Percentiles rank a stretch among this genome's conserved stretches.
Evolutionary conservation across 2,329 filamentous ascomycete genomes (phyloP).

Genomic region (Penicillium sp.): DNA sequence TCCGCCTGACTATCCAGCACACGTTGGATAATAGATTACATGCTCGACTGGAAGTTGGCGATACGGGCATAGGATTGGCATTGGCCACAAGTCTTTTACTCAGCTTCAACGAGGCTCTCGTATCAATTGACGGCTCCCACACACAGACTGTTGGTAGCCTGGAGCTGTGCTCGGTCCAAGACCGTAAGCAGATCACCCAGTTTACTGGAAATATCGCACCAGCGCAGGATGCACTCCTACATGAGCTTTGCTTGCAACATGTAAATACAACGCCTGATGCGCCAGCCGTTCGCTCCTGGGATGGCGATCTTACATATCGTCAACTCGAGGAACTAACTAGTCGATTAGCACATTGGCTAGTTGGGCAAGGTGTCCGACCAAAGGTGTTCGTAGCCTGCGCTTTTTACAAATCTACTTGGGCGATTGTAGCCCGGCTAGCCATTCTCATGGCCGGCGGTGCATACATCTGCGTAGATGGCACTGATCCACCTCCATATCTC

Average conservation of each 20-base stretch:
- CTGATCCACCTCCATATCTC: conserved; percentile 68
- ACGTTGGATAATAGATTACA: conserved; percentile 8
- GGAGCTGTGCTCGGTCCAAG: conserved; percentile 15
- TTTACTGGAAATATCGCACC: conserved; percentile 13
- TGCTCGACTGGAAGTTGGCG: conserved; percentile 7
- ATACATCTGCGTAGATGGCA: conserved; percentile 72
- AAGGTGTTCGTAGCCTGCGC: conserved; percentile 16
- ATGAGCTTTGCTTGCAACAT: conserved; percentile 19
- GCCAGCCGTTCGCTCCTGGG: conserved; percentile 21
- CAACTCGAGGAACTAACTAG: conserved; percentile 10
- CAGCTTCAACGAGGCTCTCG: conserved; percentile 11
- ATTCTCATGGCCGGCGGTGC: conserved; percentile 42
- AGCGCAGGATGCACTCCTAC: conserved; percentile 11
- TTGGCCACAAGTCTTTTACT: conserved; percentile 15
- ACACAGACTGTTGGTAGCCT: conserved; percentile 10
- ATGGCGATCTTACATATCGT: conserved; percentile 19
- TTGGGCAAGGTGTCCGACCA: conserved; percentile 15
- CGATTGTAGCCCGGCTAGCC: conserved; percentile 22
- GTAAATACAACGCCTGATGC: conserved; percentile 13
- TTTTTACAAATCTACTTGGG: conserved; percentile 25
- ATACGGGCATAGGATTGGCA: conserved; percentile 5
- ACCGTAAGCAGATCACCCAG: conserved; percentile 8
- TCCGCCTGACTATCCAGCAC: conserved; percentile 8
- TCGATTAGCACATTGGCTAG: conserved; percentile 18
- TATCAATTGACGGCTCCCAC: conserved; percentile 5